Base-by-base conservation (phyloP, 2,329 filamentous ascomycete genomes). In the Metarhizium sp. region DNA sequence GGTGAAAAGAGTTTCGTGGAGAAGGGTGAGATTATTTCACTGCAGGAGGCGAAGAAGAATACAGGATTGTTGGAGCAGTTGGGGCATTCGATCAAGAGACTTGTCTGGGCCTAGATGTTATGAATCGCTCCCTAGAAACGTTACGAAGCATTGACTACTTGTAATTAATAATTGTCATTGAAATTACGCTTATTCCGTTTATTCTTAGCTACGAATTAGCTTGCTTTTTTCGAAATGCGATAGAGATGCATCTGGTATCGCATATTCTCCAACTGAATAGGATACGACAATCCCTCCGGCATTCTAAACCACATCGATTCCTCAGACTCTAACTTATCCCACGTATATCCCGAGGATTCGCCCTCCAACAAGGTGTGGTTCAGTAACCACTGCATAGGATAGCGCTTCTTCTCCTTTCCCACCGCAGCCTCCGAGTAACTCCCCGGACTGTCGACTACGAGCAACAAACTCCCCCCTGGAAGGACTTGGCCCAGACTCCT, bases 311-410 rank as follows among this genome's bases (percentile, higher is more conserved):
- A 97, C 54, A 82, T 73, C 2, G 88, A 91, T 50, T 95, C 90
- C 58, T 91, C 79, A 25, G 83, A 82, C 54, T 87, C 75, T 2
- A 95, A 57, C 69, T 88, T 90, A 61, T 85, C 80, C 92, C 92
- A 97, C 29, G 72, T 62, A 54, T 71, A 69, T 2, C 66, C 71
- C 8, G 63, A 65, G n/a, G 67, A 62, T 30, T 67, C 61, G 42
- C 62, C 68, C 46, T 77, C 66, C 13, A 90, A 69, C 20, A 99
- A 71, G 2, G 90, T 88, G 66, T 94, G 88, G 64, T 96, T 87
- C 2, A 99, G 75, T 16, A 99, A 75, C 85, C 91, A 96, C 63
- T 89, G 86, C 91, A 96, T 97, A 0, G 92, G 92, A 67, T 97
- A 97, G 58, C 80, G 84, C 59, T 80, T 80, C 64, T 73, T 72